These are phyloP conservation scores for Botryotinia globosa DNA, from an alignment of 2,329 filamentous ascomycete species.

Conservation along the genomic window DNA sequence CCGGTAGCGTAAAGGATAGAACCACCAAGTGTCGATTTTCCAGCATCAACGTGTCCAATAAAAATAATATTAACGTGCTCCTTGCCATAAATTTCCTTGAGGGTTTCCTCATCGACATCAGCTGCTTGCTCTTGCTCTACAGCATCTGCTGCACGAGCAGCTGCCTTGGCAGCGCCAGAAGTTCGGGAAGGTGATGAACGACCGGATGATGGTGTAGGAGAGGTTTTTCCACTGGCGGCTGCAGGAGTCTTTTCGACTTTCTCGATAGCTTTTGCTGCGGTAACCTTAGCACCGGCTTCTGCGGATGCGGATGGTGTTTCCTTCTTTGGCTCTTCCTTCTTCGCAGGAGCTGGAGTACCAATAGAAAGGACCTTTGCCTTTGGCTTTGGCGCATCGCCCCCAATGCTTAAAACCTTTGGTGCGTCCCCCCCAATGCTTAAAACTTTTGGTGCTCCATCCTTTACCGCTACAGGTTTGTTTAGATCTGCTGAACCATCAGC, in stretches of 20 bases:
- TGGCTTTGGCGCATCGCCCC: slow-evolving; percentile 55
- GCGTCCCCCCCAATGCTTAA: slow-evolving; percentile 60
- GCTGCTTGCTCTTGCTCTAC: slow-evolving; percentile 69
- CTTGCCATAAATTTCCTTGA: slow-evolving; percentile 96
- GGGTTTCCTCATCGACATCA: slow-evolving; percentile 76
- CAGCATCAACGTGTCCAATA: slow-evolving; percentile 96
- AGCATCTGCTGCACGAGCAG: slow-evolving; percentile 69
- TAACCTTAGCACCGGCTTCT: slow-evolving; percentile 78
- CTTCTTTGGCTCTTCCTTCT: slow-evolving; percentile 52
- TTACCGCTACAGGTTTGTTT: slow-evolving; percentile 52
- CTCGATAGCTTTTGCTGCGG: slow-evolving; percentile 84
- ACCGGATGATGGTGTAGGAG: slow-evolving; percentile 78
- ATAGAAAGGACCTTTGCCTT: slow-evolving; percentile 74
- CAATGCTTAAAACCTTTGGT: slow-evolving; percentile 63
- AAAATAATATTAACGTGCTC: slow-evolving; percentile 94
- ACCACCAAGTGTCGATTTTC: slow-evolving; percentile 94
- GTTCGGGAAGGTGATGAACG: slow-evolving; percentile 72
- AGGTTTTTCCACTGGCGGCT: slow-evolving; percentile 66
- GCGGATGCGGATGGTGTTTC: slow-evolving; percentile 40
- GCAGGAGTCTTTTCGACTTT: slow-evolving; percentile 76
- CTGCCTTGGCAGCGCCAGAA: slow-evolving; percentile 51
- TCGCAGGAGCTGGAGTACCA: slow-evolving; percentile 48
- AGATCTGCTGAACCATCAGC: slow-evolving; percentile 47
- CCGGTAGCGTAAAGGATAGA: slow-evolving; percentile 90
- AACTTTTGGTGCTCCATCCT: slow-evolving; percentile 60